Base-by-base conservation (phyloP, 139 green algal genomes). In the Haematococcus sp. region DNA sequence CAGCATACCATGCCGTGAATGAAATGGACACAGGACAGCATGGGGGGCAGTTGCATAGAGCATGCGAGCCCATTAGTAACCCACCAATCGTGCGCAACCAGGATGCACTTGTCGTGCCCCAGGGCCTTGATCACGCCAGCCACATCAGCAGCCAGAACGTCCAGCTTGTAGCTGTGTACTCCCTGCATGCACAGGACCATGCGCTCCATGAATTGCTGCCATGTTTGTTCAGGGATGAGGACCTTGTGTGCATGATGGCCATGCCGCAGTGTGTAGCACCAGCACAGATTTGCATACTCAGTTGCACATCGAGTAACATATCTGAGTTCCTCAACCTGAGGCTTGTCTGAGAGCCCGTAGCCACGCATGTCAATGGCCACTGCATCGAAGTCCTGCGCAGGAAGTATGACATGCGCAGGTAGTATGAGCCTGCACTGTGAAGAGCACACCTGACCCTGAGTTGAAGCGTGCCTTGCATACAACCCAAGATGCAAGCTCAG, bases 21-120 rank as follows among this genome's bases (percentile, higher is more conserved):
- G n/a, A n/a, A n/a, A n/a, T n/a, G n/a, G n/a, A n/a, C n/a, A n/a
- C n/a, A n/a, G n/a, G n/a, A n/a, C n/a, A n/a, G n/a, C n/a, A n/a
- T n/a, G n/a, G n/a, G n/a, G n/a, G n/a, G n/a, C n/a, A n/a, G n/a
- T n/a, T n/a, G n/a, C n/a, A n/a, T n/a, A n/a, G n/a, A n/a, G 58
- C 58, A 34, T 23, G 13, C 5, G 4, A n/a, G 3, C n/a, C 25
- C 4, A 19, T 44, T 16, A 44, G 3, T 22, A 2, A 63, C 64
- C 20, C 73, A 58, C 83, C 88, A 93, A 79, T 93, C 88, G 69
- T 93, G 88, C 1, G 77, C 88, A 40, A 91, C 74, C 17, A 93
- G 79, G 1, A 83, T 83, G 68, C 75, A 88, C n/a, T n/a, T 58
- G 16, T 59, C 51, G 67, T 87, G 81, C 23, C 87, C 85, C 31